Evolutionary conservation across 352 stramenopile species (phyloP).

Genomic region (Globisporangium radiosum): DNA sequence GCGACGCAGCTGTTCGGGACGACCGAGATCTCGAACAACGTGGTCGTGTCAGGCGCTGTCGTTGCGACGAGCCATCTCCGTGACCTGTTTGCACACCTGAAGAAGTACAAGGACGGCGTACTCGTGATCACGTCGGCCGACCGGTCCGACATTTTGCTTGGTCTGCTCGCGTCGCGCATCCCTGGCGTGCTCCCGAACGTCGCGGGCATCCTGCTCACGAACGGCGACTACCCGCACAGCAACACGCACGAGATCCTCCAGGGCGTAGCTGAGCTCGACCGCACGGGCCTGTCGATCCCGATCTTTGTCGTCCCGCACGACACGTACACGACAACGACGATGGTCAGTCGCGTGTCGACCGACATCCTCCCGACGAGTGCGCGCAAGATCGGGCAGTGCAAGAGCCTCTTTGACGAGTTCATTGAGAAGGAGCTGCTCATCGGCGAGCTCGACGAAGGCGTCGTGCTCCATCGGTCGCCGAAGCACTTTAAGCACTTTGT

Average conservation of each 20-base stretch:
- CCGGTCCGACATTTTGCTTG: conserved; percentile 64
- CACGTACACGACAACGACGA: conserved; percentile 54
- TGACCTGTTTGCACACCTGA: conserved; percentile 68
- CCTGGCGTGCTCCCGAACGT: conserved; percentile 63
- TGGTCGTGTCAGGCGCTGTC: conserved; percentile 57
- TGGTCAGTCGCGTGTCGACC: conserved; percentile 50
- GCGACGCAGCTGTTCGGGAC: conserved; percentile 60
- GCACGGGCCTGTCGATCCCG: conserved; percentile 57
- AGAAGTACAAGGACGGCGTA: conserved; percentile 70
- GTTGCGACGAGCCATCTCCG: conserved; percentile 66
- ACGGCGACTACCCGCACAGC: conserved; percentile 67
- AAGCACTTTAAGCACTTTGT: conserved; percentile 86
- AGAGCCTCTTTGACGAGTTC: conserved; percentile 56
- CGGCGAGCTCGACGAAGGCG: conserved; percentile 53
- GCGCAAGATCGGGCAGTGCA: conserved; percentile 63
- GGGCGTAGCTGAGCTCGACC: conserved; percentile 60
- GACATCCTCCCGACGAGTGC: conserved; percentile 67
- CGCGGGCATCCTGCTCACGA: conserved; percentile 66
- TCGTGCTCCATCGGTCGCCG: conserved; percentile 56
- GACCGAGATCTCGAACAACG: conserved; percentile 57
- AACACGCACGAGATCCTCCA: conserved; percentile 69
- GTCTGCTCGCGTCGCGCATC: conserved; percentile 58
- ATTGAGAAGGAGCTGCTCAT: conserved; percentile 63
- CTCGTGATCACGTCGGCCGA: conserved; percentile 76
- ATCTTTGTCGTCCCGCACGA: conserved; percentile 66